Evolutionary conservation across 1,139 yeast species (phyloP), one percentile per base, ranked within the genome.

Genomic region (Ogataea hybrid): DNA sequence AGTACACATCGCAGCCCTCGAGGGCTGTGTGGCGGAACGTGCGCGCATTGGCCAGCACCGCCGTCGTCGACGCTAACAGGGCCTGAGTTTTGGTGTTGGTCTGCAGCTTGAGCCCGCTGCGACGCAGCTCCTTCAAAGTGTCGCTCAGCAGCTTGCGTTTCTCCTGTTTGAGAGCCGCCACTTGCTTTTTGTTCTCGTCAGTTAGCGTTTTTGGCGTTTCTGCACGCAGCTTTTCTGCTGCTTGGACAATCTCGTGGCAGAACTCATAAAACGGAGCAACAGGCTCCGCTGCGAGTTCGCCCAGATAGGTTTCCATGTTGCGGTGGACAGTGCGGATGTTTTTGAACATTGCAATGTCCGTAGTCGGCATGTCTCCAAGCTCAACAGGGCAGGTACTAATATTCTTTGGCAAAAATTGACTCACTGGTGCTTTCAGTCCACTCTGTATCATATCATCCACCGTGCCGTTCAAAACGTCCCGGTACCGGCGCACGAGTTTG

Each of bases 401-500:
- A 12, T 21, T 28, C 10, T 22, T 31, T n/a, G 21, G 31, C 12
- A 15, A 27, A 18, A 28, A 20, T 4, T n/a, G 18, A 14, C 8
- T 25, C 12, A 21, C 11, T 1, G 20, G 28, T 0, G 50, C 32
- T 1, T 61, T 46, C 25, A 84, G 55, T n/a, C 95, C 95, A 17
- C 59, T 59, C 54, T 84, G 90, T 43, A 89, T 74, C 6, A 84
- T 49, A 0, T 74, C 56, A 1, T 75, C 66, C 0, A 84, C 81
- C 2, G 79, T 73, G 21, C 71, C 71, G 4, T 73, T 63, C 16
- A 92, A 64, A 28, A 84, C 56, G 3, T 74, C 74, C 38, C 98
- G 77, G 61, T 87, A 92, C 60, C 88, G 89, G 49, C 92, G 75
- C 8, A 92, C 85, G 45, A 87, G 63, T 64, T 89, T 92, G 73